These are phyloP conservation scores for Myxozyma mucilagina DNA, from an alignment of 805 yeast genomes.

Conservation along the genomic window DNA sequence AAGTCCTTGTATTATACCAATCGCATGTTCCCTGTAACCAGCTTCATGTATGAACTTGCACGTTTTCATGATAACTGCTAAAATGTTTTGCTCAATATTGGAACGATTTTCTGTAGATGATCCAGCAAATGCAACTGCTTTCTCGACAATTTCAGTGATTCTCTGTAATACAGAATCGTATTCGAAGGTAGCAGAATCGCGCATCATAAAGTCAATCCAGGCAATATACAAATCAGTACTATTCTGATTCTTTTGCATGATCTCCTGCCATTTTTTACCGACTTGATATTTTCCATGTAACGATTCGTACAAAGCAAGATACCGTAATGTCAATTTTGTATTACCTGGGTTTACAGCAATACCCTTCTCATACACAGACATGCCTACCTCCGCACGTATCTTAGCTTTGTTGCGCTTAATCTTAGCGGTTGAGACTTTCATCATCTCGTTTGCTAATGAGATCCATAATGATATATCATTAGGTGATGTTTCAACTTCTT, in stretches of 20 bases:
- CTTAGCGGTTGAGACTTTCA: background rate
- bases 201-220: slow-evolving; percentile 20
- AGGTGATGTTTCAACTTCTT: slow-evolving; percentile 16
- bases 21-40: slow-evolving; percentile 34
- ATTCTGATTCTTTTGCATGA: slow-evolving; percentile 9
- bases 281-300: slow-evolving; percentile 24
- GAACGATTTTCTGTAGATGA: background rate
- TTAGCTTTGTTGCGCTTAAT: background rate
- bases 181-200: slow-evolving; percentile 20
- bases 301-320: slow-evolving; percentile 11
- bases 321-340: slow-evolving; percentile 5
- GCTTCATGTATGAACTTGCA: slow-evolving; percentile 16
- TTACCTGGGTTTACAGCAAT: slow-evolving; percentile 16
- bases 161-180: slow-evolving; percentile 5
- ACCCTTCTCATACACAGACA: slow-evolving; percentile 24
- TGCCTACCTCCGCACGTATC: slow-evolving; percentile 10
- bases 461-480: slow-evolving; percentile 11
- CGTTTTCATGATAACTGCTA: slow-evolving; percentile 3
- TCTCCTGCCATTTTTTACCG: slow-evolving; percentile 10
- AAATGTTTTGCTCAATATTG: slow-evolving; percentile 6
- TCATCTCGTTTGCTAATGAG: slow-evolving; percentile 15
- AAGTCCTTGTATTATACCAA: slow-evolving; percentile 32
- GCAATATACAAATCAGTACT: slow-evolving; percentile 14
- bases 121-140: background rate
- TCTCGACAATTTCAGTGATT: background rate